These are phyloP conservation scores for Fusarium oligoseptatum DNA, from an alignment of 2,329 filamentous ascomycete species.

Conservation along the genomic window DNA sequence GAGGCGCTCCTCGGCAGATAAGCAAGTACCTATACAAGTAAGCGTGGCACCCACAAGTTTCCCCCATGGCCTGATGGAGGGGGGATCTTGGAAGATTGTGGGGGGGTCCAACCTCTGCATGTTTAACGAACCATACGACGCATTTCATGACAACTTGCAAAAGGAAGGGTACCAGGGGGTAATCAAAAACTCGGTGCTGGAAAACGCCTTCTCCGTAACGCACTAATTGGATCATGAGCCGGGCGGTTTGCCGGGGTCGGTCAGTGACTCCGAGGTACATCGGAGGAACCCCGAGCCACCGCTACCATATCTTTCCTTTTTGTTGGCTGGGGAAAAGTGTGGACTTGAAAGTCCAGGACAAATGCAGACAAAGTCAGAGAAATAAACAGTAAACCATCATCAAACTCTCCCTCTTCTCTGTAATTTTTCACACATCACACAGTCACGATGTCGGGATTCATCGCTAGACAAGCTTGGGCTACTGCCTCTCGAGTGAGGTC, in stretches of 20 bases:
- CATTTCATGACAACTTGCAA: slow-evolving; percentile 3
- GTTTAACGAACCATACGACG: not conserved
- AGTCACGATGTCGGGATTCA: slow-evolving; percentile 41
- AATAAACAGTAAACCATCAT: slow-evolving; percentile 6
- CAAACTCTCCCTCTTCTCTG: too few species aligned
- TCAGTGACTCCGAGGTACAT: slow-evolving; percentile 41
- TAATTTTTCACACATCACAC: too few species aligned
- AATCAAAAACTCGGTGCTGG: not conserved
- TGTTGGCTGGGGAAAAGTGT: slow-evolving; percentile 1
- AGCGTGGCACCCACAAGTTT: slow-evolving; percentile 5
- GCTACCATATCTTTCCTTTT: slow-evolving; percentile 5
- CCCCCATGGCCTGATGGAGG: slow-evolving; percentile 23
- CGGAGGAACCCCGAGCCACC: slow-evolving; percentile 32
- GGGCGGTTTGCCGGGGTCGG: slow-evolving; percentile 8
- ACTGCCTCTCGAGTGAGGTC: slow-evolving; percentile 41
- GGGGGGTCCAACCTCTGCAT: not conserved
- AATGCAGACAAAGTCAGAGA: not conserved
- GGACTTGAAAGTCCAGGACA: not conserved
- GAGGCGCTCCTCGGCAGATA: slow-evolving; percentile 25
- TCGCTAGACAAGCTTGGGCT: slow-evolving; percentile 44
- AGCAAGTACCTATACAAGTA: slow-evolving; percentile 8
- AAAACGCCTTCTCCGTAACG: slow-evolving; percentile 15
- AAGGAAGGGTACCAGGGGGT: not conserved
- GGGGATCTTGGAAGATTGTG: not conserved
- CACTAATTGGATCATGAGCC: slow-evolving; percentile 2